phyloP scores from a whole-genome alignment of 2,329 filamentous ascomycete genomes.

The Arthrobotrys iridis region DNA sequence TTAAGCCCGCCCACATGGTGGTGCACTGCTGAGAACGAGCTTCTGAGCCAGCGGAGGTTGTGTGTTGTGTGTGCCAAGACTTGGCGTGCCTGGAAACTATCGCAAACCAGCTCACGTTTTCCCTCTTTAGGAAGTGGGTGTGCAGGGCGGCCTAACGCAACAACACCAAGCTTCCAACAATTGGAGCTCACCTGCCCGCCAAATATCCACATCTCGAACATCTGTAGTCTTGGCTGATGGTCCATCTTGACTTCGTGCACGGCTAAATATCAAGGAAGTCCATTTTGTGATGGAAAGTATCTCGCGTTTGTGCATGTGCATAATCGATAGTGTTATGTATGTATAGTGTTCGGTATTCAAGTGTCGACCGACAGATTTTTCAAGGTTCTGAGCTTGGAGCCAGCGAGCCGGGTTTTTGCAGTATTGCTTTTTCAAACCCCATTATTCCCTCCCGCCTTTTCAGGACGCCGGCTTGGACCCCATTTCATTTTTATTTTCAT shows the following conservation, averaged over 20 bases:
- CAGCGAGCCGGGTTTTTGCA: slow-evolving; percentile 9
- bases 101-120: slow-evolving; percentile 40
- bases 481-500: slow-evolving; percentile 3
- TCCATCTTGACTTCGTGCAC: background rate
- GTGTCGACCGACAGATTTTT: background rate
- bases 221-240: background rate
- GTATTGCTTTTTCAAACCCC: slow-evolving; percentile 5
- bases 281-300: slow-evolving; percentile 17
- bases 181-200: slow-evolving; percentile 20
- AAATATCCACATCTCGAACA: slow-evolving; percentile 15
- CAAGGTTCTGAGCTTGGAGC: background rate
- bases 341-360: background rate
- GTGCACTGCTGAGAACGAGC: background rate
- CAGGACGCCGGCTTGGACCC: slow-evolving; percentile 11
- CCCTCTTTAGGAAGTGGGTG: slow-evolving; percentile 8
- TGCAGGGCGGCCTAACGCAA: slow-evolving; percentile 21
- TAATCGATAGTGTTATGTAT: slow-evolving; percentile 14
- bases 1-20: background rate
- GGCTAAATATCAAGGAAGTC: slow-evolving; percentile 9
- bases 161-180: slow-evolving; percentile 19
- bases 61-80: slow-evolving; percentile 31
- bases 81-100: slow-evolving; percentile 25
- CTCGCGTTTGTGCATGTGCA: slow-evolving; percentile 15
- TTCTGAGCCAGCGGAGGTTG: background rate
- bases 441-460: background rate